Conservation (phyloP, 2,329 filamentous ascomycete species). For the Colletotrichum sp. region DNA sequence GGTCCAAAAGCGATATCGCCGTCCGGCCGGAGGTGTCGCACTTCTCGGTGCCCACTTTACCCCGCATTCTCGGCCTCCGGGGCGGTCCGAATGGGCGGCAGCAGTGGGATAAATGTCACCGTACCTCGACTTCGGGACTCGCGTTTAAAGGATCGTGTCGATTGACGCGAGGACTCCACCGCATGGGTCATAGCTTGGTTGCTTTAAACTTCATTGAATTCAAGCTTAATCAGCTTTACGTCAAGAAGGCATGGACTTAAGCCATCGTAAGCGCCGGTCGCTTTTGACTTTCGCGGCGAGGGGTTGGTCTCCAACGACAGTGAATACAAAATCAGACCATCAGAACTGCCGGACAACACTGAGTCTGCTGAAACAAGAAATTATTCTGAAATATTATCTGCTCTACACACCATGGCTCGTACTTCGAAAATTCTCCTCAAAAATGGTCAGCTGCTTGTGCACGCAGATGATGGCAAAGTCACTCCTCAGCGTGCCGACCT, state of each 20-base stretch:
- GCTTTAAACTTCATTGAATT: background rate
- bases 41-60: background rate
- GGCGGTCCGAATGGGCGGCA: background rate
- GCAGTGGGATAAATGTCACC: background rate
- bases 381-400: rapidly evolving
- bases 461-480: background rate
- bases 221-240: background rate
- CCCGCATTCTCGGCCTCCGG: background rate
- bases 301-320: background rate
- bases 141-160: background rate
- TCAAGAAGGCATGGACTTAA: background rate
- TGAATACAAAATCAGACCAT: background rate
- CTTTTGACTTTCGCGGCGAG: background rate
- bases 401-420: background rate
- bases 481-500: background rate
- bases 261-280: background rate
- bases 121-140: background rate
- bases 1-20: rapidly evolving
- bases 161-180: background rate
- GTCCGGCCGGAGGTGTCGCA: background rate
- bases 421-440: background rate
- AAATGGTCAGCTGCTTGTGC: background rate
- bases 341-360: background rate
- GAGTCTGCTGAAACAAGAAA: rapidly evolving
- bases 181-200: background rate